Percentiles rank a stretch among this genome's conserved stretches.
Conservation (phyloP, 148 eudicot species). For the Polygonum maritimum region DNA sequence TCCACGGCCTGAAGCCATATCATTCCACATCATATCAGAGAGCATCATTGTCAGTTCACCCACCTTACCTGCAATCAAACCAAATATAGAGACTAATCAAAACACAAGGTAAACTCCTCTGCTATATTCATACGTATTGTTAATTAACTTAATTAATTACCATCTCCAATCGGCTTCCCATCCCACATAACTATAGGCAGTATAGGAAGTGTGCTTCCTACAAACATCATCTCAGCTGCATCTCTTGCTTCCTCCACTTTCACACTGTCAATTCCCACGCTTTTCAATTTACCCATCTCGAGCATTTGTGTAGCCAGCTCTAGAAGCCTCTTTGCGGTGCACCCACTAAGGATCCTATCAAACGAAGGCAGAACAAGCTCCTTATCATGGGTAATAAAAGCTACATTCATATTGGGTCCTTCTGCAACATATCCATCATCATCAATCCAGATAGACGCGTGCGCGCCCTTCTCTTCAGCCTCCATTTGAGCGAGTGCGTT, state of each 20-base stretch:
- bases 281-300: constrained; percentile 34
- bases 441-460: constrained; percentile 64
- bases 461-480: constrained; percentile 60
- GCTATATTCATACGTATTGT: neutral
- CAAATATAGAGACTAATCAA: neutral
- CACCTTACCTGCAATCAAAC: constrained; percentile 36
- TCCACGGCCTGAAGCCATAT: constrained; percentile 64
- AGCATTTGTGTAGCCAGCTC: constrained; percentile 48
- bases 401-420: constrained; percentile 74
- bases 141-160: constrained; percentile 25
- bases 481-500: constrained; percentile 58
- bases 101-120: neutral
- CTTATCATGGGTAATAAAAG: constrained; percentile 46
- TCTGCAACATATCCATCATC: constrained; percentile 56
- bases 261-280: constrained; percentile 38
- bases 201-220: constrained; percentile 70
- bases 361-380: constrained; percentile 62
- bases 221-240: constrained; percentile 63
- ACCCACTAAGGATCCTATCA: constrained; percentile 59
- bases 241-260: constrained; percentile 44
- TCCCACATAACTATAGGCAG: constrained; percentile 66
- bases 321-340: constrained; percentile 63
- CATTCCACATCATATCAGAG: constrained; percentile 69
- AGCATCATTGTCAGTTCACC: constrained; percentile 64
- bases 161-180: constrained; percentile 54